Evolutionary conservation across 2,329 filamentous ascomycete genomes (phyloP).

Genomic region (Blastomyces silverae): DNA sequence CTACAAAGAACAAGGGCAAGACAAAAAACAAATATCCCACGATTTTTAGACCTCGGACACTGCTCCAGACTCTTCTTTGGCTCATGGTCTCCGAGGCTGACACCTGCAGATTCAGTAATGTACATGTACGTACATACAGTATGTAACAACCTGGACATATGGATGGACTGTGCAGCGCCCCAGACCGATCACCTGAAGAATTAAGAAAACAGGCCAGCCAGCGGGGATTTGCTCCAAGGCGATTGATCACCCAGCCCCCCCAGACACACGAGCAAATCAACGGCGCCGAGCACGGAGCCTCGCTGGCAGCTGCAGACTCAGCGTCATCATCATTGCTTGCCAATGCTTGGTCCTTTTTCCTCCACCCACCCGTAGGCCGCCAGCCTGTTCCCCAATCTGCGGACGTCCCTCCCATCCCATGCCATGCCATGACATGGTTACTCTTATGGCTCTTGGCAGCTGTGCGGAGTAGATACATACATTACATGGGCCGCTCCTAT

Average conservation of each 20-base stretch:
- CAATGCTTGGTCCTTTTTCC: not conserved
- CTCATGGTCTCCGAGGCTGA: not conserved
- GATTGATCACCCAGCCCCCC: not conserved
- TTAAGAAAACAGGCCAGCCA: not conserved
- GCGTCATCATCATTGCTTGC: constrained; percentile 8
- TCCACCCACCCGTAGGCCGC: not conserved
- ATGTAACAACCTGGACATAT: too few species aligned
- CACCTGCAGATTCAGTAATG: constrained; percentile 1
- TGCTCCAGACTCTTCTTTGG: not conserved
- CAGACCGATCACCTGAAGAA: not conserved
- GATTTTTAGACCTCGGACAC: not conserved
- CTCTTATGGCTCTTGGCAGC: not conserved
- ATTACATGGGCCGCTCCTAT: not conserved
- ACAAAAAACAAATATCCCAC: not conserved
- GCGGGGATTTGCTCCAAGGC: not conserved
- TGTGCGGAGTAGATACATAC: not conserved
- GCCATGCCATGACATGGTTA: not conserved
- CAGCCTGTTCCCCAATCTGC: not conserved
- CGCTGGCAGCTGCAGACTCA: not conserved
- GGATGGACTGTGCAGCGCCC: not conserved
- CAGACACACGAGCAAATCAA: constrained; percentile 1
- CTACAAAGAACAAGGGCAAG: not conserved
- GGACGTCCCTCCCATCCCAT: not conserved
- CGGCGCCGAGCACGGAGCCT: not conserved
- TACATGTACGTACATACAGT: too few species aligned